Base-by-base conservation (phyloP, 352 stramenopile genomes). In the Phytophthora uliginosa region DNA sequence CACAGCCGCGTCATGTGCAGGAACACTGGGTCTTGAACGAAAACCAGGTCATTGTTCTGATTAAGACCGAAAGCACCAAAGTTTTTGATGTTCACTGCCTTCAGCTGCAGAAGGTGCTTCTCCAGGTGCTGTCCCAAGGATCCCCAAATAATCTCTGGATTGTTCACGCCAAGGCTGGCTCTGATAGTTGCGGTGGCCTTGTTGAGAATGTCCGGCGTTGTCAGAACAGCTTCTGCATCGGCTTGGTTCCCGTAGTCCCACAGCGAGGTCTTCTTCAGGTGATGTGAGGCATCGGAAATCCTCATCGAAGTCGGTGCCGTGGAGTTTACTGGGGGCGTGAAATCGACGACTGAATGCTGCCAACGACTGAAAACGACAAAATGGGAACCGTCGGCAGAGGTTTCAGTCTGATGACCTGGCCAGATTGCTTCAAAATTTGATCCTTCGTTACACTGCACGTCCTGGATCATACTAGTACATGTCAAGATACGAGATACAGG, bases 31-130 rank as follows among this genome's bases (percentile, higher is more conserved):
- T 73, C 78, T 54, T 84, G 78, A 3, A 79, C 59, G 55, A 90
- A 89, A 42, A 83, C 66, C 20, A 75, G 75, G 33, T 85, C 77
- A 17, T 61, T 20, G 13, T 71, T 72, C 18, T 79, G 54, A 57
- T 81, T 76, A 68, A 76, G 56, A 2, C 78, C 83, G 38, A 90
- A 85, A 7, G 79, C 47, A 5, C 78, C 83, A 6, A 86, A 87
- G 18, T 70, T 59, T 2, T 79, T 71, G 31, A 90, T 61, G 2
- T 47, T 64, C 33, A 84, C 60, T 2, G 77, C 52, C 12, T 77
- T 73, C 1, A 65, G 68, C 28, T 63, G 61, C 17, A 65, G 20
- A 45, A 90, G 64, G 33, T 86, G 76, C 9, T 79, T 73, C 34
- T 74, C 40, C 0, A 86, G 34, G 42, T 84, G 74, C 2, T 76